Evolutionary conservation across 495 filamentous ascomycete species (phyloP), one percentile per base, ranked within the genome.

Genomic region (Penicillium canariense): DNA sequence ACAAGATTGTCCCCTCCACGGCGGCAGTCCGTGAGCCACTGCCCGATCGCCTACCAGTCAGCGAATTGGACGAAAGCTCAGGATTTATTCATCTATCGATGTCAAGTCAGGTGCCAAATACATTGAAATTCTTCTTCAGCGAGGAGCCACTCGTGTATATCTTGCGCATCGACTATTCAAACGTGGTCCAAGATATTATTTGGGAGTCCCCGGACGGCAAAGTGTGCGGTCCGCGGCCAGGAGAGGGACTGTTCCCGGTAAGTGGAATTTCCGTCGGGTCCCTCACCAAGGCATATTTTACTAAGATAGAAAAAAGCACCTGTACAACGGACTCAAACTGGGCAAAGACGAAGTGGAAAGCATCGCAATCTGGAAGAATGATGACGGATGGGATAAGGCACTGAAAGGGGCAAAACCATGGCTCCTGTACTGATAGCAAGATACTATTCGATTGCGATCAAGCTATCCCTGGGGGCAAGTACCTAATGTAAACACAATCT

Each of bases 121-220:
- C 75, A 0, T 45, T 78, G 38, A 75, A 96, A 70, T 61, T 87
- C 70, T 56, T 93, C 84, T 53, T 91, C 87, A 58, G 90, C 62
- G 55, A 90, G 81, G 56, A 97, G 73, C 63, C 84, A 69, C 63
- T 90, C 79, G 44, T 91, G 81, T 64, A 96, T 78, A 68, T 93
- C 69, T 68, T 96, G 79, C 56, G 91, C 81, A 68, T 93, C 77
- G 38, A 79, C 54, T 91, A 96, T 88, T 5, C 84, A 82, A 55
- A 81, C 69, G 54, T 78, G 8, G 57, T 58, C 12, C 51, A 60
- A 18, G 45, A 73, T 54, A 67, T 77, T 35, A 64, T 64, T 1
- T 78, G 74, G 70, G 75, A 78, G 46, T 67, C 68, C 8, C 73
- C 73, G 0, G 72, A 76, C 46, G 71, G 66, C 3, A 72, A 65